Evolutionary conservation across 2,329 filamentous ascomycete species (phyloP), one percentile per base, ranked within the genome.

Genomic region (Aspergillus novofumigatus): DNA sequence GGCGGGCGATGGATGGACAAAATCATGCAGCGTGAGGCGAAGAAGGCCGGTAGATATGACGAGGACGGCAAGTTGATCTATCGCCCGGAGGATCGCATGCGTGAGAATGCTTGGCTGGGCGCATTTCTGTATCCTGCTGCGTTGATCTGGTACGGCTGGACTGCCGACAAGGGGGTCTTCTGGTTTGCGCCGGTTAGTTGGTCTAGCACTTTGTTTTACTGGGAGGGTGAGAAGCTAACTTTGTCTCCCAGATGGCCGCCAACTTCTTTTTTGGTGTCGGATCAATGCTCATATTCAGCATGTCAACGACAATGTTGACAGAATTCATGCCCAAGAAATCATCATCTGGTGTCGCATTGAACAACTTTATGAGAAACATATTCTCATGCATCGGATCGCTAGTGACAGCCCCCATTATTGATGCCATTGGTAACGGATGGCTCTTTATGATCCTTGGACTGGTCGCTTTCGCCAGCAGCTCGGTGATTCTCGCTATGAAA

Each of bases 341-440:
- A 51, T 89, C 86, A 3, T 83, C 83, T 10, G 90, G 89, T 1
- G 88, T 93, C 3, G 91, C 90, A 0, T 78, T 92, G 47, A 92
- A 93, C 72, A 93, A 93, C 69, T 90, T 93, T 66, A 80, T 90
- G 52, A 79, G 90, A 50, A 94, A 93, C 65, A 90, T 92, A 42
- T 86, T 92, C 65, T 86, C 83, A 51, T 92, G 88, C 59, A 80
- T 90, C 1, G 90, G 88, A 9, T 82, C 83, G 47, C 72, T 92
- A 32, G 83, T 92, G 20, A 84, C 87, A 0, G 82, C 87, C 59
- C 90, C 90, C 0, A 79, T 91, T 55, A 88, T 93, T 54, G 69
- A 81, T 20, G 87, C 80, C 2, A 87, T 92, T 59, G 88, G 90
- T 2, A 84, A 87, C 60, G 90, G 90, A 1, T 92, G 88, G 88